phyloP scores from a whole-genome alignment of 192 early-diverging fungal species.

The Chytriomyces sp. region DNA sequence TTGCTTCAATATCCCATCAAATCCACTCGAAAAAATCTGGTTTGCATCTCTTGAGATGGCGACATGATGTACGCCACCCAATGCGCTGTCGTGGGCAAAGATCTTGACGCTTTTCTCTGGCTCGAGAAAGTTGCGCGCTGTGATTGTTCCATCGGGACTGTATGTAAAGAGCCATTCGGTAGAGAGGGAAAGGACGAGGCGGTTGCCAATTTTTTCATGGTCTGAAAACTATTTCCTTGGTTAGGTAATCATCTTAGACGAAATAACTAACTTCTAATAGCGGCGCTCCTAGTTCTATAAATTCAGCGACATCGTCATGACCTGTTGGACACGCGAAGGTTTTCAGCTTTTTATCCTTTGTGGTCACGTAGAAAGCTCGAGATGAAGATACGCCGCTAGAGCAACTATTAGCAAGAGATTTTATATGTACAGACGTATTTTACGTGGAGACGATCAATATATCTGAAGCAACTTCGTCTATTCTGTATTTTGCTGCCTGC shows the following conservation, averaged over 20 bases:
- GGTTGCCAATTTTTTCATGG: conserved; percentile 32
- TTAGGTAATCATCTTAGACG: neutral
- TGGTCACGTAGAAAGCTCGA: conserved; percentile 43
- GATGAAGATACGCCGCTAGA: conserved; percentile 44
- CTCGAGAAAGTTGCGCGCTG: conserved; percentile 51
- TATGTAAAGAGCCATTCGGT: conserved; percentile 51
- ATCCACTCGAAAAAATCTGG: conserved; percentile 41
- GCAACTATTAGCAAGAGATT: neutral
- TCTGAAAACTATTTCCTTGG: conserved; percentile 38
- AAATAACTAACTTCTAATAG: conserved; percentile 29
- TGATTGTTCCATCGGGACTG: conserved; percentile 47
- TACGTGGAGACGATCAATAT: conserved; percentile 41
- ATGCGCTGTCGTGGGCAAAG: conserved; percentile 46
- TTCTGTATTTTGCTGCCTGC: conserved; percentile 36
- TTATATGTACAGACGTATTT: conserved; percentile 8
- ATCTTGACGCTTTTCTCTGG: conserved; percentile 49
- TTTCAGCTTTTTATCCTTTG: conserved; percentile 44
- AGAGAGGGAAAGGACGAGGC: conserved; percentile 27
- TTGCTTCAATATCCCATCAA: conserved; percentile 42
- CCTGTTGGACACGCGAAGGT: neutral
- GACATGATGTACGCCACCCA: conserved; percentile 44
- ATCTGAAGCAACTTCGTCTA: conserved; percentile 43
- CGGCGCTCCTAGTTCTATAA: conserved; percentile 32
- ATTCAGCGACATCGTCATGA: neutral
- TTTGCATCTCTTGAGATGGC: conserved; percentile 42